A percentile compares a stretch with the other conserved stretches of the same genome.
Conservation (phyloP, 495 filamentous ascomycete species). For the Aspergillus ellipticus region DNA sequence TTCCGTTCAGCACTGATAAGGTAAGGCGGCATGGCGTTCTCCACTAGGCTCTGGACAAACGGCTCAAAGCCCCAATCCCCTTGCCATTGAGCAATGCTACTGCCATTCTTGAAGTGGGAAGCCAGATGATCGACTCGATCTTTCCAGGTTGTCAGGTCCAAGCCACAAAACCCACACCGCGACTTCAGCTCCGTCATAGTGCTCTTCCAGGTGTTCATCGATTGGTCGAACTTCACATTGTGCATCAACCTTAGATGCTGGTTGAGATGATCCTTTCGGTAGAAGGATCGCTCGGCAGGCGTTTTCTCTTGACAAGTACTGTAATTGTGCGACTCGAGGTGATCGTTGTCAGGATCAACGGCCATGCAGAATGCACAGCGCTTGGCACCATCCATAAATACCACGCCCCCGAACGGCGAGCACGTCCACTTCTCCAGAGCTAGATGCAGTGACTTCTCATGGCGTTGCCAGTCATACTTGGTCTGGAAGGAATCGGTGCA, state of each 20-base stretch:
- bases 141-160: slow-evolving; percentile 66
- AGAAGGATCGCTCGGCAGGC: slow-evolving; percentile 71
- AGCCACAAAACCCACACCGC: slow-evolving; percentile 69
- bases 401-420: slow-evolving; percentile 53
- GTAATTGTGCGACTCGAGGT: slow-evolving; percentile 74
- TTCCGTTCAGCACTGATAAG: slow-evolving; percentile 42
- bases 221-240: slow-evolving; percentile 60
- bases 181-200: slow-evolving; percentile 67
- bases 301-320: slow-evolving; percentile 70
- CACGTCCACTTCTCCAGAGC: slow-evolving; percentile 87
- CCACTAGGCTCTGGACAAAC: slow-evolving; percentile 61
- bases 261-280: slow-evolving; percentile 82
- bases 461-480: slow-evolving; percentile 89
- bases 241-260: slow-evolving; percentile 84
- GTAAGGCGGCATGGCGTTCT: slow-evolving; percentile 68
- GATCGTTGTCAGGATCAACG: slow-evolving; percentile 61
- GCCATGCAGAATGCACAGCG: slow-evolving; percentile 72
- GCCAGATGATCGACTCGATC: slow-evolving; percentile 68
- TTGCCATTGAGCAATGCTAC: slow-evolving; percentile 72
- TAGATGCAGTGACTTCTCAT: slow-evolving; percentile 83
- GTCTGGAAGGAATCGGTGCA: slow-evolving; percentile 83
- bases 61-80: slow-evolving; percentile 77
- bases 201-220: slow-evolving; percentile 78
- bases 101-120: slow-evolving; percentile 69
- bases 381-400: slow-evolving; percentile 34